Evolutionary conservation across 306 rosid genomes (phyloP).

Genomic region (Pterocarpus macrocarpus): DNA sequence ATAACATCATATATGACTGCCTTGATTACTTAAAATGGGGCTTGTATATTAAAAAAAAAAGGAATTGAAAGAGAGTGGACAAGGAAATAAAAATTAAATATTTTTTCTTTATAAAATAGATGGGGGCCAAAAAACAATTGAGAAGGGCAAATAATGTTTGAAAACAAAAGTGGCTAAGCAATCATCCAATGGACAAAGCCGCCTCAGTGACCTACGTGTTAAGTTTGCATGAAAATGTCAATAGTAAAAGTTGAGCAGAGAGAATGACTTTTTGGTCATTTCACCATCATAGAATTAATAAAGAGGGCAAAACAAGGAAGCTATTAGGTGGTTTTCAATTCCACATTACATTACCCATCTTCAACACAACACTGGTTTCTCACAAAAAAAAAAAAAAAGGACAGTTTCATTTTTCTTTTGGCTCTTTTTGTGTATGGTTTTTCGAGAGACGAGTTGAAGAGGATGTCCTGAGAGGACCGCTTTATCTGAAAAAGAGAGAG

Average conservation of each 20-base stretch:
- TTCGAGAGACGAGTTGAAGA: conserved; percentile 46
- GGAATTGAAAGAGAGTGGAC: not conserved
- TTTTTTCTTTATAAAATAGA: not conserved
- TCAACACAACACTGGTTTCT: conserved; percentile 35
- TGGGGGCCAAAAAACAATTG: not conserved
- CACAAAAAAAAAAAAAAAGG: not conserved
- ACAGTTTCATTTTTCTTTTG: conserved; percentile 31
- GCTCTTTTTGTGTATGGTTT: conserved; percentile 4
- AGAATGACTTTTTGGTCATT: conserved; percentile 61
- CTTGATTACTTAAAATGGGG: not conserved
- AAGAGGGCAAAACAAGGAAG: conserved; percentile 46
- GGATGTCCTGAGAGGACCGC: conserved; percentile 54
- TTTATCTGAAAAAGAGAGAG: conserved; percentile 52
- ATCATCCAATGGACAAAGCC: conserved; percentile 19
- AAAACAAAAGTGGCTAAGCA: not conserved
- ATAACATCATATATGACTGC: not conserved
- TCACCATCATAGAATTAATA: not conserved
- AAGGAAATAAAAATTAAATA: not conserved
- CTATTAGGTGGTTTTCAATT: conserved; percentile 36
- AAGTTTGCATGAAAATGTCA: conserved; percentile 68
- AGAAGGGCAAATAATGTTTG: not conserved
- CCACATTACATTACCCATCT: not conserved
- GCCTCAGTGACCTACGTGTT: conserved; percentile 62
- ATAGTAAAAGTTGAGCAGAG: conserved; percentile 42
- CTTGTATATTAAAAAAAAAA: not conserved